Conservation (phyloP, 768 basidiomycete genomes). For the Leccinum arenicola region DNA sequence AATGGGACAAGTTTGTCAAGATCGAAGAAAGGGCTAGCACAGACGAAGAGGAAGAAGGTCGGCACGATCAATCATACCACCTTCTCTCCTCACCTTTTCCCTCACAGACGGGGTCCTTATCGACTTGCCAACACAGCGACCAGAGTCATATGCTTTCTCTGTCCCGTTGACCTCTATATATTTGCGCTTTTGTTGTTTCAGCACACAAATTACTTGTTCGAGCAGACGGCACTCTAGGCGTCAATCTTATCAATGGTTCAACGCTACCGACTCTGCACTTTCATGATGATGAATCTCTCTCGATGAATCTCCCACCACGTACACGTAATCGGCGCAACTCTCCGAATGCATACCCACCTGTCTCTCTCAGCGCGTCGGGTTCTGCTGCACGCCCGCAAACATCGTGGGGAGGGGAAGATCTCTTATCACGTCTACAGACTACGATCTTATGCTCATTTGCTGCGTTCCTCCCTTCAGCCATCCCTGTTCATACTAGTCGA, state of each 20-base stretch:
- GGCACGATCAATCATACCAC: constrained; percentile 11
- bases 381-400: constrained; percentile 41
- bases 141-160: constrained; percentile 95
- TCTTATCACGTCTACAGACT: constrained; percentile 74
- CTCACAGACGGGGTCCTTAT: constrained; percentile 76
- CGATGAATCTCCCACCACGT: constrained; percentile 52
- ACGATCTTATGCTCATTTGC: constrained; percentile 73
- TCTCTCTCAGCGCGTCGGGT: constrained; percentile 44
- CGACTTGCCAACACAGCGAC: constrained; percentile 76
- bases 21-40: constrained; percentile 63
- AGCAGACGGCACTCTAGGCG: constrained; percentile 80
- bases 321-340: constrained; percentile 33
- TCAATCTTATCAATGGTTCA: constrained; percentile 84
- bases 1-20: constrained; percentile 89
- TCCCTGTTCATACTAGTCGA: constrained; percentile 89
- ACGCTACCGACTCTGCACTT: constrained; percentile 91
- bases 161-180: constrained; percentile 88
- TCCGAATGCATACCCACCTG: constrained; percentile 61
- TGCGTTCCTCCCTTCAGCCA: constrained; percentile 84
- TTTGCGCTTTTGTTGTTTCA: constrained; percentile 28
- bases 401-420: constrained; percentile 87
- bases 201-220: neutral
- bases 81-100: constrained; percentile 5
- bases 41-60: constrained; percentile 75
- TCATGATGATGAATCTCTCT: constrained; percentile 94